Base-by-base conservation (phyloP, 805 yeast species). In the Suhomyces vadensis region DNA sequence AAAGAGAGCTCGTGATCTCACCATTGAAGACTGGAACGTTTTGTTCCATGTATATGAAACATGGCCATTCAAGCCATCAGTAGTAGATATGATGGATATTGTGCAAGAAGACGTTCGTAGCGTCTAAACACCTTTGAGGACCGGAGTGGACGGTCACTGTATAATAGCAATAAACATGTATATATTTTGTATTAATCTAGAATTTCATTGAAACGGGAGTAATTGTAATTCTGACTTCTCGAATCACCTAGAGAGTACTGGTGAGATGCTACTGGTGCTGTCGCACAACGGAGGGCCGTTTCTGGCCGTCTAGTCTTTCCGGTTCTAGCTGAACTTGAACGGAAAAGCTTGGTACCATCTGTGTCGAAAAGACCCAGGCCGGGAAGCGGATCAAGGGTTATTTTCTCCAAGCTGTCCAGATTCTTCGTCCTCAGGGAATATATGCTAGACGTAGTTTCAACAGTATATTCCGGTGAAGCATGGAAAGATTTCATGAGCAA, bases 31-130 rank as follows among this genome's bases (percentile, higher is more conserved):
- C n/a, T 69, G 84, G 47, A 46, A 69, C 5, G 51, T 60, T 5
- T 57, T 91, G 5, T 70, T 81, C 7, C 63, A 75, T 3, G 70
- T 65, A 2, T 88, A 84, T 57, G 73, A 70, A 33, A 56, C 65
- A 10, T 92, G 97, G 98, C 94, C 97, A 0, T 92, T 90, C 71
- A 89, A 83, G 61, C 97, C 95, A 67, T 44, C 60, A 65, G 44
- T 58, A 4, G 33, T 41, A 5, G 56, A 53, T 19, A 44, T 39
- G 13, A 38, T 52, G 44, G 51, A 48, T 25, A 27, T 52, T 7
- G 44, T 50, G 7, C 39, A 37, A 16, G 55, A 49, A 7, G 55
- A 51, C 16, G 31, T 31, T 14, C 40, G 47, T 36, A 31, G 26
- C 33, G 23, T 38, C 17, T 46, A 23, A 35, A 8, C 4, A 13